Base-by-base conservation (phyloP, 2,329 filamentous ascomycete genomes). In the Corynespora cassiicola region DNA sequence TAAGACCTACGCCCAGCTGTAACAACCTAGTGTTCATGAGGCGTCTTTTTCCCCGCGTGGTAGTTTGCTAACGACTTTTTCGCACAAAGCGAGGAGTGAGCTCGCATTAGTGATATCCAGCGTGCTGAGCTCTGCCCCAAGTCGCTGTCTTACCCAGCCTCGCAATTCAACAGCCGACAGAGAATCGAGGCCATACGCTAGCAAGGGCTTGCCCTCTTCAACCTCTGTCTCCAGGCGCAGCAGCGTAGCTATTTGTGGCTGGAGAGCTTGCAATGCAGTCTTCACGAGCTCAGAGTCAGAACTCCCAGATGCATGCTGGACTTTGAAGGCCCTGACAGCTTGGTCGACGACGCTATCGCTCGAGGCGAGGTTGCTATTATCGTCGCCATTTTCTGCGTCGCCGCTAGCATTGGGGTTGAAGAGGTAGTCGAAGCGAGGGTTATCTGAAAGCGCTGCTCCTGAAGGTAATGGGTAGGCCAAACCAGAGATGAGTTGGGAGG, bases 81-180 rank as follows among this genome's bases (percentile, higher is more conserved):
- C 44, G 25, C 47, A 30, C 29, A 61, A 36, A 18, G 38, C 42
- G 8, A 44, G 26, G 11, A 60, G 28, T 8, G 39, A 39, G 9
- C 25, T 42, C 22, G 54, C 55, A 34, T 41, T 48, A 2, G 33
- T 49, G 16, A 57, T 42, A 14, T 57, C 52, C 19, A 59, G 31
- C 8, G 41, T 45, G 9, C 21, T 49, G 12, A 59, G 10, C 31
- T 52, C 47, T 6, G 36, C 50, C 6, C 40, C 47, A 17, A 54
- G 16, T 20, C 50, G 21, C 24, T 25, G 21, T 11, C 47, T 25
- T 1, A 50, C 16, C 54, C 50, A 58, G 17, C 43, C 46, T 7
- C 54, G 35, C 7, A 56, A 23, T 29, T 58, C 54, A 20, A 58
- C 52, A 6, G 50, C 50, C 5, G 42, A 25, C 12, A 58, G 27